Percentiles rank a stretch among this genome's conserved stretches.
These are phyloP conservation scores for Digitaria exilis DNA, from an alignment of 202 grass and related monocot species.

Conservation along the genomic window DNA sequence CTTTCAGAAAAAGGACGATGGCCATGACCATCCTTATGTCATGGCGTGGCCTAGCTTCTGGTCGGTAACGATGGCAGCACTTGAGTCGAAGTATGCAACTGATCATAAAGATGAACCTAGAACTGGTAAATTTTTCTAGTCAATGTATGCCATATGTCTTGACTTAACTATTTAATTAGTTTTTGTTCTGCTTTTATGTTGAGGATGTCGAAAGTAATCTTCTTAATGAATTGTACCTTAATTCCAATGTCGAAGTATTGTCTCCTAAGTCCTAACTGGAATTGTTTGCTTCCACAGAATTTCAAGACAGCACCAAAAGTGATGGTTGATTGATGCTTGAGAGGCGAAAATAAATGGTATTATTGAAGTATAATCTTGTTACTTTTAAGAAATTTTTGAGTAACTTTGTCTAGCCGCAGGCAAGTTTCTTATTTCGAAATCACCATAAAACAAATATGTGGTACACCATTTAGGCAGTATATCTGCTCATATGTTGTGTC, in stretches of 20 bases:
- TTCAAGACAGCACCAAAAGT: neutral
- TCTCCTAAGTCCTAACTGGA: neutral
- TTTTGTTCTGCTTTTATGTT: neutral
- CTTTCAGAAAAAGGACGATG: neutral
- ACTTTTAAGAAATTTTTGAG: neutral
- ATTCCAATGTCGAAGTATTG: neutral
- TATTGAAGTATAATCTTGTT: neutral
- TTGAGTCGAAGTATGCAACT: neutral
- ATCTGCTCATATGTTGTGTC: neutral
- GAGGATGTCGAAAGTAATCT: neutral
- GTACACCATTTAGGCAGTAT: neutral
- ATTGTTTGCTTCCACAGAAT: neutral
- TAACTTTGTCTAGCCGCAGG: neutral
- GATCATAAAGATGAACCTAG: neutral
- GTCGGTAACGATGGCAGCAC: neutral
- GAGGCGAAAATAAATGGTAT: neutral
- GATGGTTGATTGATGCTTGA: neutral
- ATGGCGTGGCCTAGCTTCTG: neutral
- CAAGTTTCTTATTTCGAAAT: neutral
- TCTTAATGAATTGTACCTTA: neutral
- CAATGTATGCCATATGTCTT: neutral
- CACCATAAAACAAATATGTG: neutral
- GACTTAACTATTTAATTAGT: neutral
- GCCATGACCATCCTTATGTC: neutral
- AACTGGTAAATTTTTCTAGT: neutral